A percentile compares a stretch with the other conserved stretches of the same genome.
Conservation (phyloP, 768 basidiomycete species). For the Hypholoma sublateritium region DNA sequence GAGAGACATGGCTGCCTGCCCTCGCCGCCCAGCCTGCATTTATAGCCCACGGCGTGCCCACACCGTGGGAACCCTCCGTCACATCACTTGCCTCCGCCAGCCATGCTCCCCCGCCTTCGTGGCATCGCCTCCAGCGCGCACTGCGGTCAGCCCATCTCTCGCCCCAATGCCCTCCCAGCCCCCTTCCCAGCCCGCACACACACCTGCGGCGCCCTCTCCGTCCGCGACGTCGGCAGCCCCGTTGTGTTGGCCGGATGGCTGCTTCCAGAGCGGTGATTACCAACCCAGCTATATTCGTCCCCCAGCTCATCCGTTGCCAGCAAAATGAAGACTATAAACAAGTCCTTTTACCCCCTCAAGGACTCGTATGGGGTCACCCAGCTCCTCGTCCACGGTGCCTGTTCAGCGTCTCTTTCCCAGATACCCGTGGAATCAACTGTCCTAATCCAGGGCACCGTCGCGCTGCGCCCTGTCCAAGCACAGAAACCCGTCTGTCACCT, state of each 20-base stretch:
- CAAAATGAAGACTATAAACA: constrained; percentile 57
- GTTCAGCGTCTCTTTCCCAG: constrained; percentile 48
- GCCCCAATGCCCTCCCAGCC: constrained; percentile 33
- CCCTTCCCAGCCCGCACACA: constrained; percentile 67
- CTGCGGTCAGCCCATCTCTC: constrained; percentile 34
- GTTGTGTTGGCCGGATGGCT: constrained; percentile 85
- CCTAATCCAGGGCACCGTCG: constrained; percentile 72
- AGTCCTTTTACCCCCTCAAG: constrained; percentile 83
- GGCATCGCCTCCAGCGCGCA: constrained; percentile 26
- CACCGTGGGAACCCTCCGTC: constrained; percentile 21
- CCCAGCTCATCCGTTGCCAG: constrained; percentile 46
- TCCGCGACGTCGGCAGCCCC: constrained; percentile 46
- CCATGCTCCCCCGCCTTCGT: constrained; percentile 15
- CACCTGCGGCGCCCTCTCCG: constrained; percentile 56
- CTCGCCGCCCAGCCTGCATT: background rate
- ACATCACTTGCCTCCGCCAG: background rate
- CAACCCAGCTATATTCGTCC: constrained; percentile 29
- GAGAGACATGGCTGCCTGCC: constrained; percentile 26
- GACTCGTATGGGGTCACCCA: constrained; percentile 79
- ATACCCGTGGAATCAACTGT: constrained; percentile 81
- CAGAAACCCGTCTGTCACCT: constrained; percentile 53
- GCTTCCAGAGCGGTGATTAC: constrained; percentile 73
- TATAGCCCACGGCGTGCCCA: constrained; percentile 31
- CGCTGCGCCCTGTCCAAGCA: constrained; percentile 59
- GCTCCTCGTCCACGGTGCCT: constrained; percentile 53